Conservation (phyloP, 208 protist species). For the Trypanosoma cruzi region DNA sequence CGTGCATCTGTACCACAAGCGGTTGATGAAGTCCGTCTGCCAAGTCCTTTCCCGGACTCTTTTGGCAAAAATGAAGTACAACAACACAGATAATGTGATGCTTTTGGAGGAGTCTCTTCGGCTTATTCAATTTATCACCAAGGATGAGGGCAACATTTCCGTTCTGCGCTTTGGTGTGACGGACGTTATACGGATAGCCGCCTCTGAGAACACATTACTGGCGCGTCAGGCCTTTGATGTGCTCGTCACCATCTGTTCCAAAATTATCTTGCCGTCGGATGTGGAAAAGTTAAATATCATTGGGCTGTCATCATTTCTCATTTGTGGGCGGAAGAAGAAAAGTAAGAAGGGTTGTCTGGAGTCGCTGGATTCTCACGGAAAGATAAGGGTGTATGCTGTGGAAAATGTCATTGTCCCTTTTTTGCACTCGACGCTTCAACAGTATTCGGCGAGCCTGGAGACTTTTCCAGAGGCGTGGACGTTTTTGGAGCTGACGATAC, state of each 20-base stretch:
- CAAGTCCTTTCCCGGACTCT: conserved; percentile 56
- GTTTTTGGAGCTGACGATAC: conserved; percentile 68
- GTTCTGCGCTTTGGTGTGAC: conserved; percentile 59
- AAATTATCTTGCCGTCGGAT: conserved; percentile 80
- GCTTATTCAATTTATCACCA: conserved; percentile 77
- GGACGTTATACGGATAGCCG: conserved; percentile 72
- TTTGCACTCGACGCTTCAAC: conserved; percentile 57
- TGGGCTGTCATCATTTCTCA: conserved; percentile 35
- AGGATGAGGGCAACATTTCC: conserved; percentile 67
- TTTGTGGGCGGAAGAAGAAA: conserved; percentile 44
- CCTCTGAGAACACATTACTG: conserved; percentile 54
- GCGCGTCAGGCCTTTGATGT: conserved; percentile 77
- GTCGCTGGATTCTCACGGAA: conserved; percentile 19
- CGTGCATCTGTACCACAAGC: conserved; percentile 46
- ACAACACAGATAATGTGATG: conserved; percentile 42
- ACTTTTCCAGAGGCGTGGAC: conserved; percentile 73
- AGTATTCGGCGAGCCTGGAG: conserved; percentile 45
- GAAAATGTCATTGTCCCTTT: conserved; percentile 79
- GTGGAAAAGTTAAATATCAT: conserved; percentile 36
- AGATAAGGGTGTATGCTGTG: conserved; percentile 63
- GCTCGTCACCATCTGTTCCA: conserved; percentile 63
- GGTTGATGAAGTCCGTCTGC: conserved; percentile 47
- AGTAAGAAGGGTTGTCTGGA: conserved; percentile 3
- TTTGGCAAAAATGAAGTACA: conserved; percentile 54
- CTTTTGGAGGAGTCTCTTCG: conserved; percentile 81